Conservation (phyloP, 2,329 filamentous ascomycete species). For the Phialemonium atrogriseum region DNA sequence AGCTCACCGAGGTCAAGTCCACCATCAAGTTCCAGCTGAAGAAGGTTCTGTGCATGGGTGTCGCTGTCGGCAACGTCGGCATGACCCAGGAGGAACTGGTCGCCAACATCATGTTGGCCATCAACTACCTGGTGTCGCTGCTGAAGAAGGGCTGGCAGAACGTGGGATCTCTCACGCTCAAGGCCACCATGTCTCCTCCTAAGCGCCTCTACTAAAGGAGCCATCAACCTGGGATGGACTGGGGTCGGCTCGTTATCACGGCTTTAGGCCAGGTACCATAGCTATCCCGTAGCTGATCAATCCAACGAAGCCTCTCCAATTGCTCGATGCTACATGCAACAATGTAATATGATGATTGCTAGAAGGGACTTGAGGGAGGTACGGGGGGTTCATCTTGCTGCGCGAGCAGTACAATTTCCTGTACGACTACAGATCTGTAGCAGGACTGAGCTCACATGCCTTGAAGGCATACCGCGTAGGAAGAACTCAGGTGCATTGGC, state of each 20-base stretch:
- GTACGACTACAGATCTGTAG: too few species aligned
- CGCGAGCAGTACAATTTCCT: too few species aligned
- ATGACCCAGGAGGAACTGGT: slow-evolving; percentile 96
- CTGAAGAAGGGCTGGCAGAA: slow-evolving; percentile 99
- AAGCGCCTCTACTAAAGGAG: slow-evolving; percentile 87
- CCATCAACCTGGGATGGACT: not conserved
- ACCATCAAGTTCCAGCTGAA: slow-evolving; percentile 99
- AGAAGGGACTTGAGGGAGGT: too few species aligned
- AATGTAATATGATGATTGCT: not conserved
- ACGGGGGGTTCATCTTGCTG: too few species aligned
- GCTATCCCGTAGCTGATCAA: not conserved
- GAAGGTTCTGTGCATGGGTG: slow-evolving; percentile 99
- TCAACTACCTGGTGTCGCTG: slow-evolving; percentile 99
- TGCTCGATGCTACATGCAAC: not conserved
- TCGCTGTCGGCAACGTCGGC: slow-evolving; percentile 95
- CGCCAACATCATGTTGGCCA: slow-evolving; percentile 98
- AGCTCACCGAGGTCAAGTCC: slow-evolving; percentile 99
- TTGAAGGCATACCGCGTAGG: too few species aligned
- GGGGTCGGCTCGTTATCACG: not conserved
- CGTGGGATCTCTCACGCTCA: slow-evolving; percentile 98
- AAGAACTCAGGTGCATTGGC: too few species aligned
- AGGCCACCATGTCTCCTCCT: slow-evolving; percentile 99
- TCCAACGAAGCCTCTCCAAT: slow-evolving; percentile 1
- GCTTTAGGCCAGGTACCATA: not conserved
- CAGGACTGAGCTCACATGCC: too few species aligned